A percentile compares a stretch with the other conserved stretches of the same genome.
phyloP scores from a whole-genome alignment of 768 basidiomycete genomes.

The Lentinus tigrinus region DNA sequence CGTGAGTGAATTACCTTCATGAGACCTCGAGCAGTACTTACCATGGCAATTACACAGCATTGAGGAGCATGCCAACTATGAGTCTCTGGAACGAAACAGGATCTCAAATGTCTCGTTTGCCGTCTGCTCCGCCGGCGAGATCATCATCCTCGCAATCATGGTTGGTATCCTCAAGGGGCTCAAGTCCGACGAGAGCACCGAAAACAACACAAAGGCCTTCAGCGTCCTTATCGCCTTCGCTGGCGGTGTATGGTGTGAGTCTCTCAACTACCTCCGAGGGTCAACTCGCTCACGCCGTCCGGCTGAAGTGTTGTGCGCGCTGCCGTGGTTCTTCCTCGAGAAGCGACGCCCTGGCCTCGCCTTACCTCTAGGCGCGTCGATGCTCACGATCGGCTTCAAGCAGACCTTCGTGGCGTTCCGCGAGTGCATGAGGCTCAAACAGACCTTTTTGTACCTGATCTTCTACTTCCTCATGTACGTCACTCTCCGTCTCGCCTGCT shows the following conservation, averaged over 20 bases:
- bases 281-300: background rate
- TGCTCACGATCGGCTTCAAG: constrained; percentile 65
- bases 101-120: constrained; percentile 77
- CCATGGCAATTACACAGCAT: constrained; percentile 26
- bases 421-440: constrained; percentile 67
- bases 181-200: constrained; percentile 55
- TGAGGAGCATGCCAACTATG: constrained; percentile 51
- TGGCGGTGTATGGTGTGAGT: constrained; percentile 71
- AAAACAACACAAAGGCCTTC: constrained; percentile 75
- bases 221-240: constrained; percentile 78
- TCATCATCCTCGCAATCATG: constrained; percentile 69
- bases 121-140: constrained; percentile 66
- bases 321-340: constrained; percentile 75
- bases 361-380: constrained; percentile 52
- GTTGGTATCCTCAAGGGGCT: constrained; percentile 72
- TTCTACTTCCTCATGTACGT: constrained; percentile 77
- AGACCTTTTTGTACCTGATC: constrained; percentile 71
- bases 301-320: constrained; percentile 54
- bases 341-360: constrained; percentile 64
- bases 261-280: background rate
- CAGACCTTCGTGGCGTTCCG: constrained; percentile 61
- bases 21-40: background rate
- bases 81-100: constrained; percentile 68
- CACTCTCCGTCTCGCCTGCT: background rate
- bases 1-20: constrained; percentile 33